Percentiles rank a stretch among this genome's conserved stretches.
These are phyloP conservation scores for Trichoderma lentiforme DNA, from an alignment of 2,329 filamentous ascomycete genomes.

Conservation along the genomic window DNA sequence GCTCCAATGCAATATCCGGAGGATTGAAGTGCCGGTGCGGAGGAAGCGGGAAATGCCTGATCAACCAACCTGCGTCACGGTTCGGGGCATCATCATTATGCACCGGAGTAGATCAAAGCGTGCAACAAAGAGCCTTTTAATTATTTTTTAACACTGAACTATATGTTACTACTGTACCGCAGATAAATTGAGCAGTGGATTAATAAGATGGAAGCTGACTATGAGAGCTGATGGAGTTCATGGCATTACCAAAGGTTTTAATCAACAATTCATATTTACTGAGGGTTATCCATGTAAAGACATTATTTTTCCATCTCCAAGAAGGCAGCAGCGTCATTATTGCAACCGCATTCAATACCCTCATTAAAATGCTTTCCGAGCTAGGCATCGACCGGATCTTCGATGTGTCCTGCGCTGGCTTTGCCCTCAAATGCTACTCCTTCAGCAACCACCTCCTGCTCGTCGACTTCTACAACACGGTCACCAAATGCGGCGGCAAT, in stretches of 20 bases:
- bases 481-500: background rate
- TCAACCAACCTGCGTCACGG: background rate
- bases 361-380: background rate
- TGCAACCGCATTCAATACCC: background rate
- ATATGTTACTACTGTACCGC: background rate
- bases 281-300: background rate
- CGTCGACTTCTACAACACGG: background rate
- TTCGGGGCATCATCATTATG: background rate
- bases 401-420: background rate
- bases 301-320: background rate
- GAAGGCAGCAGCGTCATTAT: background rate
- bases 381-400: background rate
- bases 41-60: background rate
- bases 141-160: background rate
- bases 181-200: background rate
- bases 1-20: background rate
- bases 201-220: background rate
- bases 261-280: background rate
- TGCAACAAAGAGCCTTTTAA: background rate
- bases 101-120: fast-evolving
- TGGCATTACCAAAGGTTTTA: fast-evolving
- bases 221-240: background rate
- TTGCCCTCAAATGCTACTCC: background rate
- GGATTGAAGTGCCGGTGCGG: background rate
- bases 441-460: background rate